A percentile compares a stretch with the other conserved stretches of the same genome.
These are phyloP conservation scores for Pseudonitzschia multiseries DNA, from an alignment of 108 stramenopile genomes.

Conservation along the genomic window DNA sequence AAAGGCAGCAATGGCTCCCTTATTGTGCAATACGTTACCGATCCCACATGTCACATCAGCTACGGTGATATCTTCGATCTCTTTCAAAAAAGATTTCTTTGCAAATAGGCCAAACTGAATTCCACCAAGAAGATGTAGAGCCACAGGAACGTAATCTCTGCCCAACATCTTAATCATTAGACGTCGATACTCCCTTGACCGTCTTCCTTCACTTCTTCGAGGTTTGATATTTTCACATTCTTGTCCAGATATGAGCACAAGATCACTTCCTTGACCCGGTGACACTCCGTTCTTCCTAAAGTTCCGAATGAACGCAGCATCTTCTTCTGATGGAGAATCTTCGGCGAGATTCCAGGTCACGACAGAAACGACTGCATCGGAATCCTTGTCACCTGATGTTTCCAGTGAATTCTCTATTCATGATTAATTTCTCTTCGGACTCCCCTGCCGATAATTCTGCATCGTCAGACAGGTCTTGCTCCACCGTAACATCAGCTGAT, in stretches of 20 bases:
- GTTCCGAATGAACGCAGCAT: conserved; percentile 67
- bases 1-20: conserved; percentile 87
- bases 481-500: neutral
- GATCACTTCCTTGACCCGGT: conserved; percentile 58
- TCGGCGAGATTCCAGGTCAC: conserved; percentile 90
- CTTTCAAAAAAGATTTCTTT: conserved; percentile 61
- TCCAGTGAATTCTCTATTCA: conserved; percentile 24
- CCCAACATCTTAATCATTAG: conserved; percentile 81
- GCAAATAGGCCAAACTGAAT: conserved; percentile 85
- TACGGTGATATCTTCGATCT: conserved; percentile 69
- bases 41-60: conserved; percentile 90
- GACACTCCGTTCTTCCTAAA: conserved; percentile 47
- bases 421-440: neutral
- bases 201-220: conserved; percentile 73
- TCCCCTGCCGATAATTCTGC: neutral
- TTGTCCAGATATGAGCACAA: conserved; percentile 82
- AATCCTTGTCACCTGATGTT: conserved; percentile 43
- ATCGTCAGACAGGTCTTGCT: neutral
- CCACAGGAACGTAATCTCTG: conserved; percentile 74
- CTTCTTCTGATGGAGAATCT: conserved; percentile 73
- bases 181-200: conserved; percentile 77
- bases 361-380: conserved; percentile 63
- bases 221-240: conserved; percentile 92
- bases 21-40: conserved; percentile 90
- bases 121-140: conserved; percentile 85